These are phyloP conservation scores for Pythium dissotocum DNA, from an alignment of 352 stramenopile species.

Conservation along the genomic window DNA sequence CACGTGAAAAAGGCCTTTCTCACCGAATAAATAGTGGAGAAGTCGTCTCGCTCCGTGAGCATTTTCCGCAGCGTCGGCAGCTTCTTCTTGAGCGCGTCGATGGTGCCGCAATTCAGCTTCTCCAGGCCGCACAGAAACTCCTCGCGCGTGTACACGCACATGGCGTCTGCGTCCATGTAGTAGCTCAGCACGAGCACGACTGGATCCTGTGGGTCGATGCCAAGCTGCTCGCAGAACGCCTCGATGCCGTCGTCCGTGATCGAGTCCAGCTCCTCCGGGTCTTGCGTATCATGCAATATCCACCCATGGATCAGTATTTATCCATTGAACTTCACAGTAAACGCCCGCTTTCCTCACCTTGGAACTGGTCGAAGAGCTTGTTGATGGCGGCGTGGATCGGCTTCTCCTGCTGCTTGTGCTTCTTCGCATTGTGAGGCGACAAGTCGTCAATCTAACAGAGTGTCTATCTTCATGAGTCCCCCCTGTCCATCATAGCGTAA, in stretches of 20 bases:
- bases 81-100: constrained; percentile 53
- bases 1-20: not conserved
- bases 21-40: constrained; percentile 86
- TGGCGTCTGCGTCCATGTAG: constrained; percentile 72
- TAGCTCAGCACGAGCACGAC: constrained; percentile 82
- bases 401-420: constrained; percentile 42
- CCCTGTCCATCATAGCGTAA: not conserved
- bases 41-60: constrained; percentile 46
- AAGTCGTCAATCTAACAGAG: constrained; percentile 1
- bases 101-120: constrained; percentile 58
- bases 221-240: constrained; percentile 65
- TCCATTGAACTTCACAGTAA: not conserved
- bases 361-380: constrained; percentile 57
- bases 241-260: constrained; percentile 87
- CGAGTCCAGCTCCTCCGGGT: constrained; percentile 54
- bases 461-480: not conserved
- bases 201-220: constrained; percentile 73
- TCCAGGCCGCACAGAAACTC: constrained; percentile 78
- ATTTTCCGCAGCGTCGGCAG: constrained; percentile 55
- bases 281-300: constrained; percentile 26
- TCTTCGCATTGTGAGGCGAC: constrained; percentile 44
- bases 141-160: constrained; percentile 74
- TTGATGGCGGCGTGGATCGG: constrained; percentile 48
- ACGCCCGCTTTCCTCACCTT: constrained; percentile 35
- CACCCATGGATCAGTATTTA: not conserved